phyloP scores from a whole-genome alignment of 2,329 filamentous ascomycete species.

The Xylaria sp. region DNA sequence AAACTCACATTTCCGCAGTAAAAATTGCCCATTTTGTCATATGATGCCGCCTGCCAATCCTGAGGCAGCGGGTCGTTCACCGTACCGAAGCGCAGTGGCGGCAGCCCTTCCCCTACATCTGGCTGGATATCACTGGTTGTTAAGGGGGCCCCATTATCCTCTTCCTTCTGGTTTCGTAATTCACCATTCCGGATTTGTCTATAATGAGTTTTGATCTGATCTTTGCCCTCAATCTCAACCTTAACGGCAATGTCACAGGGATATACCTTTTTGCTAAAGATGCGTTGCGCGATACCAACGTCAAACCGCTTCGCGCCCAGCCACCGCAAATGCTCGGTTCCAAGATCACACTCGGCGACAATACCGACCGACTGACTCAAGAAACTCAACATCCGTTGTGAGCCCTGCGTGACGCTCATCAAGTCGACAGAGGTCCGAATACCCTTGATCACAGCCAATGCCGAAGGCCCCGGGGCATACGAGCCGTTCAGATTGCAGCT shows the following conservation, averaged over 20 bases:
- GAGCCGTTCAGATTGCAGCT: conserved; percentile 90
- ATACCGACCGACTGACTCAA: conserved; percentile 91
- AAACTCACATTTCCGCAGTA: conserved; percentile 86
- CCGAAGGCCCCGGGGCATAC: conserved; percentile 76
- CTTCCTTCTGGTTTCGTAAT: conserved; percentile 45
- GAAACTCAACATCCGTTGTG: conserved; percentile 81
- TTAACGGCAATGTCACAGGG: conserved; percentile 91
- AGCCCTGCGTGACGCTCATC: conserved; percentile 85
- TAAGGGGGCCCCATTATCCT: conserved; percentile 34
- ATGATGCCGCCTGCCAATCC: conserved; percentile 78
- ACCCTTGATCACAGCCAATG: conserved; percentile 87
- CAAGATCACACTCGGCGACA: conserved; percentile 88
- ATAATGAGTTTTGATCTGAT: conserved; percentile 78
- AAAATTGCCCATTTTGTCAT: conserved; percentile 87
- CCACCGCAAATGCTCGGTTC: conserved; percentile 91
- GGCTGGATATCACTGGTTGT: conserved; percentile 31
- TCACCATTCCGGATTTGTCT: conserved; percentile 52
- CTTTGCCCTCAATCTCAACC: conserved; percentile 80
- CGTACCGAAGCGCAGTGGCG: conserved; percentile 80
- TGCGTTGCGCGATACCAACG: conserved; percentile 80
- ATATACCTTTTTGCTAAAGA: conserved; percentile 81
- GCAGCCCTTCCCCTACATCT: conserved; percentile 67
- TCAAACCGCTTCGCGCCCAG: conserved; percentile 90
- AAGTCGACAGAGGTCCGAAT: conserved; percentile 85
- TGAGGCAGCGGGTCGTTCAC: conserved; percentile 78